phyloP scores from a whole-genome alignment of 1,139 yeast species.

The Hanseniaspora sp. region DNA sequence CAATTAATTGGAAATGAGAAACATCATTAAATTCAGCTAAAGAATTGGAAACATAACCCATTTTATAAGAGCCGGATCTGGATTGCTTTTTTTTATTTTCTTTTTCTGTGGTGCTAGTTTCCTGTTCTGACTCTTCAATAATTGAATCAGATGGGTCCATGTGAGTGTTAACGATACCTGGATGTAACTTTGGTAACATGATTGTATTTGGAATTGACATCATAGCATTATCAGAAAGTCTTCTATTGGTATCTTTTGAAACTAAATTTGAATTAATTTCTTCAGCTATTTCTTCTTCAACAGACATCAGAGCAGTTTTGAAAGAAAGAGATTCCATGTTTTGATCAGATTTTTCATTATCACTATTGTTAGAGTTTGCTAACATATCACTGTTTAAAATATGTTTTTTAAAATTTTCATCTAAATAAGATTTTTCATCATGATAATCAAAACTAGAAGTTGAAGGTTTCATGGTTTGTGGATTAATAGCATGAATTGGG shows the following conservation, averaged over 20 bases:
- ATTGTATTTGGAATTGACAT: conserved; percentile 15
- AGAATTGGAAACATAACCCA: conserved; percentile 7
- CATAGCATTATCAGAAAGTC: conserved; percentile 13
- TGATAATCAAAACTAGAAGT: conserved; percentile 27
- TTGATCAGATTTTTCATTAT: not conserved
- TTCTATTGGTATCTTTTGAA: conserved; percentile 1
- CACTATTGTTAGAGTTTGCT: not conserved
- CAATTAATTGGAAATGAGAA: conserved; percentile 55
- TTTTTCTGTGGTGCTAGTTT: not conserved
- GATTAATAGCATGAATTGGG: not conserved
- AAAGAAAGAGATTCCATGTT: not conserved
- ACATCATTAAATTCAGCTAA: conserved; percentile 15
- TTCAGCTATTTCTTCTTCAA: conserved; percentile 11
- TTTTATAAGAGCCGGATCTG: conserved; percentile 10
- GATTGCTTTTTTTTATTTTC: not conserved
- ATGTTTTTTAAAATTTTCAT: conserved; percentile 26
- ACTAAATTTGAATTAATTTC: not conserved
- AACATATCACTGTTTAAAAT: conserved; percentile 22
- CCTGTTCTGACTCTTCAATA: not conserved
- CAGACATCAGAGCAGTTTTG: conserved; percentile 13
- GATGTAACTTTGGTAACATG: conserved; percentile 1
- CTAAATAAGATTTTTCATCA: conserved; percentile 26
- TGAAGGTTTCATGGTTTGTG: conserved; percentile 10
- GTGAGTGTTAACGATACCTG: conserved; percentile 11
- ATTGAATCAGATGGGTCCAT: not conserved